Conservation (phyloP, 129 eudicot genomes). For the Apium graveolens region DNA sequence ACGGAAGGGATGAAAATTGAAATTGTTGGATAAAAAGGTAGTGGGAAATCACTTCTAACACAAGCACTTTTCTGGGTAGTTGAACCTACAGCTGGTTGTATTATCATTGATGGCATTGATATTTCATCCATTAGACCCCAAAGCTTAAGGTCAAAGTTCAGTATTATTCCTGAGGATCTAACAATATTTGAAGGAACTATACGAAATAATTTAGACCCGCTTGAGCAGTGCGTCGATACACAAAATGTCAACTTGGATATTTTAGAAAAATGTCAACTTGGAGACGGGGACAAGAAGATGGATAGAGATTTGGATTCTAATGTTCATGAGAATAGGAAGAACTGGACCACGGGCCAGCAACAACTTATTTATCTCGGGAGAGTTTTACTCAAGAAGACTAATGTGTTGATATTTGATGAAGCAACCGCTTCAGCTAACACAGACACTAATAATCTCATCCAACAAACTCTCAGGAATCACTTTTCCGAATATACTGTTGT, state of each 20-base stretch:
- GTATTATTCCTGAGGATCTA: conserved; percentile 99
- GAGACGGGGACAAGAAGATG: conserved; percentile 3
- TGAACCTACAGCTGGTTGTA: conserved; percentile 75
- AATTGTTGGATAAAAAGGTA: conserved; percentile 90
- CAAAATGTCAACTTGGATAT: conserved; percentile 21
- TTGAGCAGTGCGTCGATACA: conserved; percentile 63
- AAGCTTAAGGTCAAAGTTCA: conserved; percentile 87
- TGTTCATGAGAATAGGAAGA: conserved; percentile 59
- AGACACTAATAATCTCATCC: conserved; percentile 51
- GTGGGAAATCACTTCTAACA: conserved; percentile 87
- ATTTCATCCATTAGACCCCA: conserved; percentile 71
- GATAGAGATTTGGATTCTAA: background rate
- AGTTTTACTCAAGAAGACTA: conserved; percentile 50
- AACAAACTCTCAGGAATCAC: conserved; percentile 57
- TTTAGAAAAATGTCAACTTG: no score
- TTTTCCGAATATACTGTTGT: conserved; percentile 49
- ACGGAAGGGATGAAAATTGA: conserved; percentile 81
- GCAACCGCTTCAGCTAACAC: conserved; percentile 89
- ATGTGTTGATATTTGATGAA: conserved; percentile 66
- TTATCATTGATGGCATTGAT: conserved; percentile 69
- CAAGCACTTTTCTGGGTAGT: conserved; percentile 86
- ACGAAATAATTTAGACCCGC: conserved; percentile 89
- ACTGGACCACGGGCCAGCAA: conserved; percentile 79
- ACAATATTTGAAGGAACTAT: conserved; percentile 94
- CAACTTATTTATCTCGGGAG: conserved; percentile 34